Evolutionary conservation across 768 basidiomycete genomes (phyloP).

Genomic region (Epithele typhae): DNA sequence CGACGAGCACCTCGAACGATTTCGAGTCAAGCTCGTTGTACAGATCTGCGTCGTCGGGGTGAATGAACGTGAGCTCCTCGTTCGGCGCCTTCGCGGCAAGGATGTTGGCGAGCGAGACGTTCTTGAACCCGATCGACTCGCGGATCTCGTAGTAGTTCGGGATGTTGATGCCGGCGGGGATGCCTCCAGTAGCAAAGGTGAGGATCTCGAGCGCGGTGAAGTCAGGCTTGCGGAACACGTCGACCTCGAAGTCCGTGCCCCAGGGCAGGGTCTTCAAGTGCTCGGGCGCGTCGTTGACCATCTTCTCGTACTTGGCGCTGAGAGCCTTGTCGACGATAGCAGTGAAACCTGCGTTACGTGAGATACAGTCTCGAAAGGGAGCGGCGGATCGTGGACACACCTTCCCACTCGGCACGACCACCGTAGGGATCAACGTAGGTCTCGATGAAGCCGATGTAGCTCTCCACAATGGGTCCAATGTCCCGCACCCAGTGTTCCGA

Average conservation of each 20-base stretch:
- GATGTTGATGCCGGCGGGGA: constrained; percentile 77
- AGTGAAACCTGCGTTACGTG: constrained; percentile 59
- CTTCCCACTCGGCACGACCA: constrained; percentile 92
- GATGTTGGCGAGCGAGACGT: constrained; percentile 82
- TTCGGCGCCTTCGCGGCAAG: constrained; percentile 84
- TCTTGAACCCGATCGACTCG: constrained; percentile 82
- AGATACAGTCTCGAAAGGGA: neutral
- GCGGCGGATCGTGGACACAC: constrained; percentile 28
- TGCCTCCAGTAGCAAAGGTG: constrained; percentile 83
- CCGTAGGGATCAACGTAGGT: constrained; percentile 84
- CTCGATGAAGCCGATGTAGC: constrained; percentile 83
- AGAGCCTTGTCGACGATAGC: constrained; percentile 84
- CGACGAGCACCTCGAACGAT: constrained; percentile 85
- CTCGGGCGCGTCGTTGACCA: constrained; percentile 73
- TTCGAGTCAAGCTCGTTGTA: constrained; percentile 76
- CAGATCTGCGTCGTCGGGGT: constrained; percentile 68
- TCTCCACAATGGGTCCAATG: constrained; percentile 82
- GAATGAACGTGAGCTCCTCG: constrained; percentile 78
- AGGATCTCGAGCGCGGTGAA: constrained; percentile 84
- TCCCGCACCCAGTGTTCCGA: constrained; percentile 85
- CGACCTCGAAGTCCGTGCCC: constrained; percentile 51
- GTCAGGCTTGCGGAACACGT: constrained; percentile 78
- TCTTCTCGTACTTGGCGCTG: constrained; percentile 73
- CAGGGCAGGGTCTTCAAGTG: constrained; percentile 81
- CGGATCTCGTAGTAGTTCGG: constrained; percentile 81